A percentile compares a stretch with the other conserved stretches of the same genome.
Conservation (phyloP, 495 filamentous ascomycete species). For the Penicillium riverlandense region DNA sequence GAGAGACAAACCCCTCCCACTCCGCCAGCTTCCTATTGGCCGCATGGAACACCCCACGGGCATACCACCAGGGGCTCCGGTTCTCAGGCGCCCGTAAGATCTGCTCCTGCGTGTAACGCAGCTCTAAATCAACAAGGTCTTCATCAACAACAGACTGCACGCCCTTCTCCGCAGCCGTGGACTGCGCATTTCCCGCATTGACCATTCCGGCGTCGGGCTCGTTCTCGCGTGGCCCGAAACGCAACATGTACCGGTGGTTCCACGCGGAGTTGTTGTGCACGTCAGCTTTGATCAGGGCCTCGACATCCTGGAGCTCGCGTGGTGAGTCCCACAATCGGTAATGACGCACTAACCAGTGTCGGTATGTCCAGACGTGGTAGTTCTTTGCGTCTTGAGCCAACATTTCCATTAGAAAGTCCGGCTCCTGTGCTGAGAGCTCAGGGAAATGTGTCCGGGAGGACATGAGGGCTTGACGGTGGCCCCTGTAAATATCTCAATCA, state of each 20-base stretch:
- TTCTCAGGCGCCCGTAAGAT: slow-evolving; percentile 84
- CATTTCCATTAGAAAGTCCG: slow-evolving; percentile 70
- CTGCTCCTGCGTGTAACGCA: slow-evolving; percentile 61
- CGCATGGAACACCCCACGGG: slow-evolving; percentile 66
- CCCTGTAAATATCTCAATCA: slow-evolving; percentile 37
- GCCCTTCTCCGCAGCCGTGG: slow-evolving; percentile 36
- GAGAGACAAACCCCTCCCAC: slow-evolving; percentile 56
- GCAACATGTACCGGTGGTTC: slow-evolving; percentile 90
- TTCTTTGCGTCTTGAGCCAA: slow-evolving; percentile 87
- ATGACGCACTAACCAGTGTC: slow-evolving; percentile 84
- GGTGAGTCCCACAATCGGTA: slow-evolving; percentile 62
- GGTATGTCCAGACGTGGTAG: slow-evolving; percentile 97
- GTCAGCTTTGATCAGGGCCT: slow-evolving; percentile 64
- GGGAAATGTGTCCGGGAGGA: slow-evolving; percentile 49
- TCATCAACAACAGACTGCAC: slow-evolving; percentile 42
- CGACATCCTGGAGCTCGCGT: slow-evolving; percentile 62
- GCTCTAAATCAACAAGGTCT: slow-evolving; percentile 64
- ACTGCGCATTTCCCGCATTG: slow-evolving; percentile 23
- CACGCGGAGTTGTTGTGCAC: slow-evolving; percentile 94
- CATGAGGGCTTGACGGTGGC: slow-evolving; percentile 84
- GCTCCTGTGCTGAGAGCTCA: slow-evolving; percentile 52
- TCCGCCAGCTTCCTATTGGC: slow-evolving; percentile 47
- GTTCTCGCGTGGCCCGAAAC: slow-evolving; percentile 56
- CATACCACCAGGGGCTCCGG: slow-evolving; percentile 86
- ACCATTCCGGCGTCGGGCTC: slow-evolving; percentile 37